Evolutionary conservation across 495 filamentous ascomycete species (phyloP).

Genomic region (Glonium stellatum): DNA sequence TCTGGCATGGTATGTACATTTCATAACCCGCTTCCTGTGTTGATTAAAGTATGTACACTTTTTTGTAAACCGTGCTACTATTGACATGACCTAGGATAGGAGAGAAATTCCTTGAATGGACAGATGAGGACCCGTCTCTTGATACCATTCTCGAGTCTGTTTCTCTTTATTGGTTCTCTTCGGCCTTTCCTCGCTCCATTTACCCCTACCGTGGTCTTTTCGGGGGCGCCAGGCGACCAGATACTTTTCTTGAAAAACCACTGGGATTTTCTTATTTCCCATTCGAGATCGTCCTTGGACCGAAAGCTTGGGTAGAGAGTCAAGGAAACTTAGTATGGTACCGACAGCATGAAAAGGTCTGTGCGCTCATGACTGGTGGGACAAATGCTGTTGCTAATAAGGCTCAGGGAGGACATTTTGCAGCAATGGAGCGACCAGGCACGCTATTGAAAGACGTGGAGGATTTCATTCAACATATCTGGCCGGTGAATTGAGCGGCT

Average conservation of each 20-base stretch:
- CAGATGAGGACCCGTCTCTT: constrained; percentile 45
- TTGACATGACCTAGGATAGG: constrained; percentile 44
- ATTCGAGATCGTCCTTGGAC: constrained; percentile 45
- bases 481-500: constrained; percentile 16
- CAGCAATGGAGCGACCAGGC: constrained; percentile 51
- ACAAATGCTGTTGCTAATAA: background rate
- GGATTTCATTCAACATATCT: constrained; percentile 47
- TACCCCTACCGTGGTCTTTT: constrained; percentile 49
- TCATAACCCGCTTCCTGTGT: background rate
- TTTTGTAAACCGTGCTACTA: no score
- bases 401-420: constrained; percentile 56
- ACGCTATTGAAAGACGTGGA: constrained; percentile 50
- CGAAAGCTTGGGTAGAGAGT: constrained; percentile 46
- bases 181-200: constrained; percentile 50
- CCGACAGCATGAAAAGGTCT: constrained; percentile 38
- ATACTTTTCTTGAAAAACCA: constrained; percentile 46
- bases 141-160: constrained; percentile 52
- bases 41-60: no score
- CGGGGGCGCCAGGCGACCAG: constrained; percentile 15
- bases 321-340: constrained; percentile 46
- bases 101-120: constrained; percentile 63
- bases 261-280: constrained; percentile 55
- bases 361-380: background rate
- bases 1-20: constrained; percentile 52
- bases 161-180: constrained; percentile 61